Base-by-base conservation (phyloP, 1,284 basidiomycete genomes). In the Ustilago sp. region DNA sequence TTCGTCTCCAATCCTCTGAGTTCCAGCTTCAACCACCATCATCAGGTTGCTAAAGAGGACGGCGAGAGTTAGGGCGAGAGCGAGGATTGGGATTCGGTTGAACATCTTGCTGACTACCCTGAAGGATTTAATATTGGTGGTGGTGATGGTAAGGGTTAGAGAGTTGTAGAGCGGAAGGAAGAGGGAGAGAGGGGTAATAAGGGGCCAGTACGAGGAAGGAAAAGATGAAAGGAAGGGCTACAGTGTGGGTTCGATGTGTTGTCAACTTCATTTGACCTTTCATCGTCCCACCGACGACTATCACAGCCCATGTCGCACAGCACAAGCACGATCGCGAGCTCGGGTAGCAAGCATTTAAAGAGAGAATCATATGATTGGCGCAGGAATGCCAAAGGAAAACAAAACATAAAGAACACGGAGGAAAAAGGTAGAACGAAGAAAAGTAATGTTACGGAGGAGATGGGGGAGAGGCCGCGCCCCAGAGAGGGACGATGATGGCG, bases 1-100 rank as follows among this genome's bases (percentile, higher is more conserved):
- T 12, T 35, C 50, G 13, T 65, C 74, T 0, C 74, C 74, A 0
- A 76, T 28, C 3, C 62, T 23, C 34, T 74, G 71, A 1, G 63
- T 62, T 5, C 17, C 28, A 0, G 45, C 71, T 6, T 50, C 15
- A 17, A 61, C 63, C 5, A 12, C 11, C 9, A 35, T 6, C 5
- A 47, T 13, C 11, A 12, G 19, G 5, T 6, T 36, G 28, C 15
- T 4, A 19, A 47, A 4, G 4, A 53, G 3, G 7, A 41, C 9
- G 17, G 15, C 7, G 28, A 53, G 36, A 9, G 8, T 35, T 4
- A 56, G 1, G 11, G 34, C 2, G 13, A 38, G 9, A 6, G 36
- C 32, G 3, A 58, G 32, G 6, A 8, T 28, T 28, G 3, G 23
- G 23, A 28, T 28, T 28, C 23, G 23, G 48, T 31, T 28, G 28